Conservation (phyloP, 2,329 filamentous ascomycete genomes). For the Xylariaceae sp. region DNA sequence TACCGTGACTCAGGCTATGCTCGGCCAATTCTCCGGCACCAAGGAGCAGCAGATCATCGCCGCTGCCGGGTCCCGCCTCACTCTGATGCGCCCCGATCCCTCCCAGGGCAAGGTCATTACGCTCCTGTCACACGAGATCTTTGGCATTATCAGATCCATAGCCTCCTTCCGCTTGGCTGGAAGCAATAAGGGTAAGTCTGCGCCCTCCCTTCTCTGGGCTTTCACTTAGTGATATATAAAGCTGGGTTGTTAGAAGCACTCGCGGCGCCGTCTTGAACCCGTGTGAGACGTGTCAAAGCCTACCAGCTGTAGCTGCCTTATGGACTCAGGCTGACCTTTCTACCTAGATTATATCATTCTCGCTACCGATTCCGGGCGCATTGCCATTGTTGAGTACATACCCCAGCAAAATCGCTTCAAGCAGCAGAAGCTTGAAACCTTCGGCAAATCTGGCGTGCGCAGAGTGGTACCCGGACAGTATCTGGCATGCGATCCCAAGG, state of each 20-base stretch:
- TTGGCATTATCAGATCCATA: slow-evolving; percentile 87
- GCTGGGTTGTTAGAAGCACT: slow-evolving; percentile 44
- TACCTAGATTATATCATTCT: slow-evolving; percentile 86
- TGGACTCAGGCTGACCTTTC: slow-evolving; percentile 14
- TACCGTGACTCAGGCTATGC: slow-evolving; percentile 79
- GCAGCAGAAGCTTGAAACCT: slow-evolving; percentile 90
- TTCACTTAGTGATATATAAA: slow-evolving; percentile 69
- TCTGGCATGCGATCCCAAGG: slow-evolving; percentile 89
- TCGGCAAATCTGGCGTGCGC: slow-evolving; percentile 91
- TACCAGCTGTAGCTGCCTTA: slow-evolving; percentile 5
- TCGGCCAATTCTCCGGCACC: slow-evolving; percentile 91
- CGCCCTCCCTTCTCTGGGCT: slow-evolving; percentile 33
- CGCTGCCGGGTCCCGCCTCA: slow-evolving; percentile 82
- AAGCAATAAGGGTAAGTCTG: slow-evolving; percentile 83
- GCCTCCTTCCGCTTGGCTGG: slow-evolving; percentile 87
- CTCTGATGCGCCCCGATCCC: slow-evolving; percentile 79
- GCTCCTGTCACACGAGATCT: slow-evolving; percentile 84
- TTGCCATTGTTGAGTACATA: slow-evolving; percentile 88
- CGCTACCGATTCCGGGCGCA: slow-evolving; percentile 89
- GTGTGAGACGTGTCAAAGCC: slow-evolving; percentile 14
- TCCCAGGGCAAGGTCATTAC: slow-evolving; percentile 79
- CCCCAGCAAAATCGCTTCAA: slow-evolving; percentile 80
- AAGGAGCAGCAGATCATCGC: slow-evolving; percentile 98
- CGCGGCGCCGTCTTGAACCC: slow-evolving; percentile 16
- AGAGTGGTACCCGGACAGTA: slow-evolving; percentile 95